phyloP scores from a whole-genome alignment of 192 early-diverging fungal genomes.

The Linderina pennispora region DNA sequence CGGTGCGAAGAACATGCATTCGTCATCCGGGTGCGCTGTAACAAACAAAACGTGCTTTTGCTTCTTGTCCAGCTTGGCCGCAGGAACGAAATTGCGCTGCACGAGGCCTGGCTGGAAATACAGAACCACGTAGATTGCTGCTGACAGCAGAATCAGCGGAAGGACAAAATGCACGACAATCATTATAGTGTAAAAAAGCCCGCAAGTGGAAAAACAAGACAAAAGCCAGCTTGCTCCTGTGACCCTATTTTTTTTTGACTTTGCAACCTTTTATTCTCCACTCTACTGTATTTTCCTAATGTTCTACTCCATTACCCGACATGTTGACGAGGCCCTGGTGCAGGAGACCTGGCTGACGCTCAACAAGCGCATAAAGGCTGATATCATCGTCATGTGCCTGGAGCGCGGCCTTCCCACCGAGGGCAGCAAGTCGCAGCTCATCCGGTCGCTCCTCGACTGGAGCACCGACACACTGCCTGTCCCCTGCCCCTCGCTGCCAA shows the following conservation, averaged over 20 bases:
- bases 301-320: constrained; percentile 52
- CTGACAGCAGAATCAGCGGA: constrained; percentile 27
- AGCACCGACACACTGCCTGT: constrained; percentile 62
- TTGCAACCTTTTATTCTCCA: not conserved
- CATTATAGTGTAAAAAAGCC: too few species aligned
- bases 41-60: constrained; percentile 55
- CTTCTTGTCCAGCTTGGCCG: constrained; percentile 27
- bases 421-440: constrained; percentile 56
- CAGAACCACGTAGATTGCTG: constrained; percentile 16
- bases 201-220: too few species aligned
- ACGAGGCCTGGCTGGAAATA: constrained; percentile 24
- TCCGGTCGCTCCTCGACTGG: constrained; percentile 57
- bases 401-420: constrained; percentile 65
- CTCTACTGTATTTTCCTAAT: constrained; percentile 16
- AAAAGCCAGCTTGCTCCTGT: not conserved
- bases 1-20: constrained; percentile 97
- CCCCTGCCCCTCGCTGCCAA: constrained; percentile 61
- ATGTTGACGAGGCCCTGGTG: constrained; percentile 55
- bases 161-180: constrained; percentile 29
- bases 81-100: constrained; percentile 25
- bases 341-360: constrained; percentile 54
- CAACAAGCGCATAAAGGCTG: constrained; percentile 58
- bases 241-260: not conserved
- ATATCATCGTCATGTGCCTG: constrained; percentile 65
- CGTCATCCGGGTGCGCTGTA: constrained; percentile 94